These are phyloP conservation scores for Hyaloscypha finlandica DNA, from an alignment of 495 filamentous ascomycete species.

Conservation along the genomic window DNA sequence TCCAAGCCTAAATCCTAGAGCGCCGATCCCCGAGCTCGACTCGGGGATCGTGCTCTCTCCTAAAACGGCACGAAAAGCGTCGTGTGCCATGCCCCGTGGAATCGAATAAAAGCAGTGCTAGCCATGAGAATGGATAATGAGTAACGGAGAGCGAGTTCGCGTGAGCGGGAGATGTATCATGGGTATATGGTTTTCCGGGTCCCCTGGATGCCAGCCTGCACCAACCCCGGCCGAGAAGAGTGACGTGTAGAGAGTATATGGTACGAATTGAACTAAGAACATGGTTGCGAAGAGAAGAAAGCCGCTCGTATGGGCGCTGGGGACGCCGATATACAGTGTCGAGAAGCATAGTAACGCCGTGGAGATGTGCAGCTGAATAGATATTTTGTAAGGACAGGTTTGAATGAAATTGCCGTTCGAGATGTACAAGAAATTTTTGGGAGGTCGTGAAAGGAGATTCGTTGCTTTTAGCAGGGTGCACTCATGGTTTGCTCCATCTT, in stretches of 20 bases:
- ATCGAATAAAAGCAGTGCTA: not conserved
- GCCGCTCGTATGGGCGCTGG: constrained; percentile 16
- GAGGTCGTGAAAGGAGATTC: not conserved
- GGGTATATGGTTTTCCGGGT: constrained; percentile 30
- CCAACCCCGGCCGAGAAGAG: constrained; percentile 14
- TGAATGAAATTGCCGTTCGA: constrained; percentile 16
- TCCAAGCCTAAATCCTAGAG: constrained; percentile 13
- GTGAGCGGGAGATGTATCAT: constrained; percentile 28
- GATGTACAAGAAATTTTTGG: constrained; percentile 24
- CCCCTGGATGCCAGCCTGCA: constrained; percentile 13
- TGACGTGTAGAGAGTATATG: constrained; percentile 14
- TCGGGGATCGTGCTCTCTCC: constrained; percentile 2
- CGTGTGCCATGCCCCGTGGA: not conserved
- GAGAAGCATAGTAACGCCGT: constrained; percentile 22
- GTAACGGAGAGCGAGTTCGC: constrained; percentile 25
- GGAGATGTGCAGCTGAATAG: constrained; percentile 14
- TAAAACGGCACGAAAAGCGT: constrained; percentile 5
- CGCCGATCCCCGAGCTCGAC: constrained; percentile 10
- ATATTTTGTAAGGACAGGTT: constrained; percentile 18
- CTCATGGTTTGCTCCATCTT: constrained; percentile 56
- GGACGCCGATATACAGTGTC: constrained; percentile 26
- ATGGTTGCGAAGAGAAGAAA: constrained; percentile 4
- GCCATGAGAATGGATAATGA: constrained; percentile 5
- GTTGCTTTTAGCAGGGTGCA: constrained; percentile 24
- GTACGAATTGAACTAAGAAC: constrained; percentile 28